These are phyloP conservation scores for Dothidotthia symphoricarpi DNA, from an alignment of 2,329 filamentous ascomycete genomes.

Conservation along the genomic window DNA sequence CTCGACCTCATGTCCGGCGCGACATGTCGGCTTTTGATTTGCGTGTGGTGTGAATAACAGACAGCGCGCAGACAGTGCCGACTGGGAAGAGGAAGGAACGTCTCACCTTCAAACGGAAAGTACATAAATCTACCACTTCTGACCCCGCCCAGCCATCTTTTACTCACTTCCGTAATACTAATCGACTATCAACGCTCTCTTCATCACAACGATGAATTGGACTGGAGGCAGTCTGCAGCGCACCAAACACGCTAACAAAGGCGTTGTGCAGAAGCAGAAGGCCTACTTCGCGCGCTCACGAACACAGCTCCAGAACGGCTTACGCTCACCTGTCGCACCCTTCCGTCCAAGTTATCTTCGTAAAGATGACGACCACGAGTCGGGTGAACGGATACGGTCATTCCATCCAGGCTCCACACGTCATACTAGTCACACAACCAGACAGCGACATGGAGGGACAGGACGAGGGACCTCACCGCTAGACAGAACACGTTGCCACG, in stretches of 20 bases:
- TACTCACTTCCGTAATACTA: background rate
- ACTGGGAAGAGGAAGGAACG: no score
- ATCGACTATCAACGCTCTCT: background rate
- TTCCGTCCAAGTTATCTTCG: constrained; percentile 28
- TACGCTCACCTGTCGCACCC: constrained; percentile 11
- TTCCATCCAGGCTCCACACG: constrained; percentile 11
- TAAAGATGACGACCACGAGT: constrained; percentile 8
- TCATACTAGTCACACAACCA: constrained; percentile 9
- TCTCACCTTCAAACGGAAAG: constrained; percentile 7
- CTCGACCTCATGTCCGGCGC: no score
- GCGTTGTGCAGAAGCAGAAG: constrained; percentile 44
- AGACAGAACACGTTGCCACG: background rate
- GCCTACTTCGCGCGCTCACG: constrained; percentile 48
- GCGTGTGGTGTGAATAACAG: no score
- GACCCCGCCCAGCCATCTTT: background rate
- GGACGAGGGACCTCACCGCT: background rate
- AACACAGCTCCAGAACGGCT: constrained; percentile 27
- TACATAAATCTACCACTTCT: constrained; percentile 1
- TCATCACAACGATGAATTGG: constrained; percentile 47
- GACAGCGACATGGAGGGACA: background rate
- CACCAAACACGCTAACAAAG: constrained; percentile 38
- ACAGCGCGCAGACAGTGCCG: no score
- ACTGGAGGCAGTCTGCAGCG: constrained; percentile 48
- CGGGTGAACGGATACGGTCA: constrained; percentile 6
- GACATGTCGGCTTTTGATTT: no score